Evolutionary conservation across 176 grass and related monocot species (phyloP).

Genomic region (Coix lacrymajobi): DNA sequence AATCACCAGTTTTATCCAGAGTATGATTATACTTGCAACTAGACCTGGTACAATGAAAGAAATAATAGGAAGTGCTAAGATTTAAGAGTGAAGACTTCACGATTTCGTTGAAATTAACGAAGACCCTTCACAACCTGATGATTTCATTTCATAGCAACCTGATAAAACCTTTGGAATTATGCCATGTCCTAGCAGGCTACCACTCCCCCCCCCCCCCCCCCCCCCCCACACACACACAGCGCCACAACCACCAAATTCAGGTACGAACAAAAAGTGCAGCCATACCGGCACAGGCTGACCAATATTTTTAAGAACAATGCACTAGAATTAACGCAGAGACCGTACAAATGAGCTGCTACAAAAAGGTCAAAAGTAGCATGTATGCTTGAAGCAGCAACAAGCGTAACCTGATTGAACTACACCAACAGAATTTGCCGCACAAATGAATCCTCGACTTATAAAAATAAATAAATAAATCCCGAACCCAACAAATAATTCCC

Average conservation of each 20-base stretch:
- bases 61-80: background rate
- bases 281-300: background rate
- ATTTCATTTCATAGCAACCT: background rate
- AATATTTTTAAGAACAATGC: constrained; percentile 18
- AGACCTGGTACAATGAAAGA: background rate
- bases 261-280: background rate
- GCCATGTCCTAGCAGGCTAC: background rate
- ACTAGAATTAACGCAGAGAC: constrained; percentile 20
- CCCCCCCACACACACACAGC: too few relatives aligned
- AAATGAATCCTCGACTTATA: background rate
- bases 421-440: background rate
- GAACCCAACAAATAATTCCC: background rate
- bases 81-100: background rate
- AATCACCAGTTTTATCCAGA: constrained; percentile 9
- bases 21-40: constrained; percentile 6
- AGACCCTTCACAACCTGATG: background rate
- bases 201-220: background rate
- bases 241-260: background rate
- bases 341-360: constrained; percentile 6
- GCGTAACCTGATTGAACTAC: constrained; percentile 2
- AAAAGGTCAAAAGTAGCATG: background rate
- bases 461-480: background rate
- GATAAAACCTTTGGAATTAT: background rate
- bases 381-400: background rate
- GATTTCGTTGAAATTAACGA: background rate